phyloP scores from a whole-genome alignment of 2,329 filamentous ascomycete species.

The Talaromyces rugulosus region DNA sequence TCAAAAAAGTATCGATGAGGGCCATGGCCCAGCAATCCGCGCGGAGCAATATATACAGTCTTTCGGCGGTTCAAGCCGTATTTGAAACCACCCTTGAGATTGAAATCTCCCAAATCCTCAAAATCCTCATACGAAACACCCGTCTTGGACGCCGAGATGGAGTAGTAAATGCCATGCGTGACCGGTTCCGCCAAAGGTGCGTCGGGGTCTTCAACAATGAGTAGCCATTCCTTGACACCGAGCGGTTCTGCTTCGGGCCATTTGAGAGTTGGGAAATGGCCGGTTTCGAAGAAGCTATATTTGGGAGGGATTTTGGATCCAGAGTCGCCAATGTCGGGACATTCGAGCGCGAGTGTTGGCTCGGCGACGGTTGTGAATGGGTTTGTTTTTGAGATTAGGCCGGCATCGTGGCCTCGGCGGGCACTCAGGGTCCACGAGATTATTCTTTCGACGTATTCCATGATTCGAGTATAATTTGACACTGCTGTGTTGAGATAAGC shows the following conservation, averaged over 20 bases:
- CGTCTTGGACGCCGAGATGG: slow-evolving; percentile 34
- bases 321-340: slow-evolving; percentile 4
- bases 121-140: slow-evolving; percentile 38
- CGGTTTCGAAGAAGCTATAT: slow-evolving; percentile 1
- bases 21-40: slow-evolving; percentile 49
- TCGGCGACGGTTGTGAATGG: slow-evolving; percentile 1
- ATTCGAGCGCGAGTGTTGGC: slow-evolving; percentile 10
- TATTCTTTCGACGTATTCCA: slow-evolving; percentile 6
- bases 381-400: slow-evolving; percentile 2
- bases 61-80: slow-evolving; percentile 42
- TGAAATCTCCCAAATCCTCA: slow-evolving; percentile 10
- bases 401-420: slow-evolving; percentile 3
- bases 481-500: background rate
- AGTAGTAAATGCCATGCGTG: slow-evolving; percentile 17
- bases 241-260: background rate
- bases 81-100: slow-evolving; percentile 41
- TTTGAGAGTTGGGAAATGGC: slow-evolving; percentile 1
- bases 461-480: background rate
- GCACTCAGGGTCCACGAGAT: background rate
- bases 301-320: slow-evolving; percentile 3
- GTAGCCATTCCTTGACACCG: slow-evolving; percentile 11
- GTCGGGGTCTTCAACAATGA: slow-evolving; percentile 18
- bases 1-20: slow-evolving; percentile 52
- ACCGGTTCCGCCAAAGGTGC: slow-evolving; percentile 15
- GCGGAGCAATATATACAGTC: slow-evolving; percentile 43